These are phyloP conservation scores for Stagonosporopsis cucurbitacearum DNA, from an alignment of 2,329 filamentous ascomycete species.

Conservation along the genomic window DNA sequence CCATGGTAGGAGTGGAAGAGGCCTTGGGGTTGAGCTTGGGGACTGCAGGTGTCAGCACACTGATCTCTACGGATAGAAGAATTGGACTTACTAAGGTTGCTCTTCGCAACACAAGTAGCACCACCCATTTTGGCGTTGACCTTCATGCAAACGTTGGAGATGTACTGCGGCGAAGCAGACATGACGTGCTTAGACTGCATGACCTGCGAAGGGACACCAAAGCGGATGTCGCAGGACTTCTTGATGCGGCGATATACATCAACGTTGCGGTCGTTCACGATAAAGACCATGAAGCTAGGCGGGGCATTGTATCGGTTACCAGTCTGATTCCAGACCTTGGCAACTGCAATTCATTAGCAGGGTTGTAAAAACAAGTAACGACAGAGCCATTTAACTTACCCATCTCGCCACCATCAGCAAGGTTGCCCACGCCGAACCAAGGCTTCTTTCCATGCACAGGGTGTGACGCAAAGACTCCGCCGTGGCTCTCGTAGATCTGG, in stretches of 20 bases:
- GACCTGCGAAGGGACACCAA: conserved; percentile 83
- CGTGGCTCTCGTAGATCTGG: conserved; percentile 66
- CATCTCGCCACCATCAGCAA: conserved; percentile 51
- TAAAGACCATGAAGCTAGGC: conserved; percentile 80
- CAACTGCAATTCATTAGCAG: conserved; percentile 50
- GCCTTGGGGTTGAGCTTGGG: conserved; percentile 23
- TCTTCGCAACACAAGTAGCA: conserved; percentile 65
- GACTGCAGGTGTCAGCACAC: background rate
- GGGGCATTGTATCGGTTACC: conserved; percentile 61
- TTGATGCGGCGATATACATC: conserved; percentile 85
- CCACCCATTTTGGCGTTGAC: conserved; percentile 95
- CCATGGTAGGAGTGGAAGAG: conserved; percentile 64
- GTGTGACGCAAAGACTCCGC: conserved; percentile 58
- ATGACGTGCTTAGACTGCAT: conserved; percentile 73
- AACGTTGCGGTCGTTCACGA: conserved; percentile 74
- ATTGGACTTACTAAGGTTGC: conserved; percentile 32
- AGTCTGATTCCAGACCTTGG: conserved; percentile 62
- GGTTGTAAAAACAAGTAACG: background rate
- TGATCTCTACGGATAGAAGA: no score
- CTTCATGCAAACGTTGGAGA: conserved; percentile 95
- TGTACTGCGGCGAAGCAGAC: conserved; percentile 79
- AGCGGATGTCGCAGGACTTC: conserved; percentile 85
- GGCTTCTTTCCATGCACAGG: conserved; percentile 40
- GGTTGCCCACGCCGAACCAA: conserved; percentile 39
- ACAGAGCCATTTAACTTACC: conserved; percentile 23